These are phyloP conservation scores for Lonicera japonica DNA, from an alignment of 129 eudicot species.

Conservation along the genomic window DNA sequence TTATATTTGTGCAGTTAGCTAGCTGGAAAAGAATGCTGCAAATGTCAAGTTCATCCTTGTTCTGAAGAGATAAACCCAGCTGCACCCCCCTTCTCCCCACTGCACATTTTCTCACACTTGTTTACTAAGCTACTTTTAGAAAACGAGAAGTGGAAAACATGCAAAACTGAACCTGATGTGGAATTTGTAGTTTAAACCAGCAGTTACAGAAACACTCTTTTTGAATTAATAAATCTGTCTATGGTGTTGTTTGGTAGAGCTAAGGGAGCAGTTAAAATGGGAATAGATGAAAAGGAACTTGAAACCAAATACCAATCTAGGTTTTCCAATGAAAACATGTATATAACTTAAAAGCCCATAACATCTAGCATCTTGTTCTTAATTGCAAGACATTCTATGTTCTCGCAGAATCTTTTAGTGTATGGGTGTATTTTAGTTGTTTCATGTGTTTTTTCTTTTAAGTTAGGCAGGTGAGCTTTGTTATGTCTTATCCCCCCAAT, in stretches of 20 bases:
- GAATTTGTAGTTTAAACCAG: not conserved
- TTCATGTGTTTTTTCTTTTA: too few relatives aligned
- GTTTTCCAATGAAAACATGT: not conserved
- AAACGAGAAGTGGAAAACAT: not conserved
- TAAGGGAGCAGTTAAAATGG: not conserved
- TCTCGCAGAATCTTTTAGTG: not conserved
- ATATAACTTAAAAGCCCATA: not conserved
- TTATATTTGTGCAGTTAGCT: too few relatives aligned
- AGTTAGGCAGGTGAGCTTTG: too few relatives aligned
- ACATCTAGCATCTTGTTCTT: not conserved
- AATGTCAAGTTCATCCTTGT: too few relatives aligned
- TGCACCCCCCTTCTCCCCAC: too few relatives aligned
- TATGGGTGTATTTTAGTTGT: too few relatives aligned
- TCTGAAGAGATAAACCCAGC: too few relatives aligned
- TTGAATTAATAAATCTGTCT: too few relatives aligned
- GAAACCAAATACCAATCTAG: not conserved
- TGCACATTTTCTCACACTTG: too few relatives aligned
- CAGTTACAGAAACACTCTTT: not conserved
- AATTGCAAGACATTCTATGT: not conserved
- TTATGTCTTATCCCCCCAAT: too few relatives aligned
- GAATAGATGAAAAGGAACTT: not conserved
- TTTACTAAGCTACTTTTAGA: not conserved
- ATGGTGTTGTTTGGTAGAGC: not conserved
- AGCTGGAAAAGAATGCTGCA: too few relatives aligned
- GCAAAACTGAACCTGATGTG: not conserved